Evolutionary conservation across 2,329 filamentous ascomycete species (phyloP), one percentile per base, ranked within the genome.

Genomic region (Botrytis byssoidea): DNA sequence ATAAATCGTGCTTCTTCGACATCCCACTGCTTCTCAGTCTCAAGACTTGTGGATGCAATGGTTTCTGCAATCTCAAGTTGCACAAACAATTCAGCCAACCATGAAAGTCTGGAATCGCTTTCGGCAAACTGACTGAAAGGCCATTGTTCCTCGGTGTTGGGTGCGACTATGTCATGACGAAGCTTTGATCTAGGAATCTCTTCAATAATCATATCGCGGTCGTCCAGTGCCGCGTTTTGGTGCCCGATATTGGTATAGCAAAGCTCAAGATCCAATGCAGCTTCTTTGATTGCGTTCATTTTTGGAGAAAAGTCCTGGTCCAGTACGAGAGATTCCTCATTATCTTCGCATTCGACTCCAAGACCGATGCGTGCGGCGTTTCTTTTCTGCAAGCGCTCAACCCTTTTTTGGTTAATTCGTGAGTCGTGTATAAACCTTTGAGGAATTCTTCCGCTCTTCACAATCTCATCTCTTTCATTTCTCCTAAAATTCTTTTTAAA

Each of bases 401-500:
- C 14, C 18, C 44, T 14, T 55, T 40, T 67, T 55, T 20, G 44
- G 10, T n/a, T 67, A 8, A 29, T 16, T 55, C 44, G 22, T 29
- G 64, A 40, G 32, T 55, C 64, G 14, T 67, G 46, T 18, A 40
- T 55, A 9, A 51, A 8, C 5, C n/a, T 55, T 40, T 29, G 22
- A 10, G 44, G 46, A 7, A 51, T 67, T 0, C 10, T 9, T 40
- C 1, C 32, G n/a, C 44, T 32, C 65, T 55, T 51, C 25, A 67
- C 22, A n/a, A 67, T n/a, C 37, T 51, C 44, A 9, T 29, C 32
- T 29, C 46, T 51, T 67, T 67, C 65, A n/a, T 40, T 8, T 22
- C 29, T 67, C 12, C 46, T 40, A 29, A 67, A 67, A 3, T 55
- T 67, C 65, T 67, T 67, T 55, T 46, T n/a, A 9, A 67, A 67